Evolutionary conservation across 352 stramenopile genomes (phyloP).

Genomic region (Phytophthora litchii): DNA sequence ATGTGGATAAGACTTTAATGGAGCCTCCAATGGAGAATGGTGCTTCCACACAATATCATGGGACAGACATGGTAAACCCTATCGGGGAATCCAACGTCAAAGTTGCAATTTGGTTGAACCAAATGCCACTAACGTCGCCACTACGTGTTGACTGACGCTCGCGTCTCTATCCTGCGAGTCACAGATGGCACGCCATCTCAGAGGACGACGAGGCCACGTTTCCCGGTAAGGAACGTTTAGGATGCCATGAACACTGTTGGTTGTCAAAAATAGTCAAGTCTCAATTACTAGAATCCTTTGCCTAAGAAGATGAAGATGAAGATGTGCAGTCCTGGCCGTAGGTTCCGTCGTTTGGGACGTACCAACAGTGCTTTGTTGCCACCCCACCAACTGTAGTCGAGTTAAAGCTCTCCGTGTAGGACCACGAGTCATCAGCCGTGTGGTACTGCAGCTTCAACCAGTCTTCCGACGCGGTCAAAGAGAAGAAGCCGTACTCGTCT

Average conservation of each 20-base stretch:
- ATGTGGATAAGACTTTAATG: not conserved
- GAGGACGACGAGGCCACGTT: slow-evolving; percentile 7
- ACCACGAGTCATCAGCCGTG: slow-evolving; percentile 58
- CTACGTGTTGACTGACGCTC: slow-evolving; percentile 14
- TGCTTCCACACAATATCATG: slow-evolving; percentile 3
- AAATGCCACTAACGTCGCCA: slow-evolving; percentile 12
- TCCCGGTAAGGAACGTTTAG: not conserved
- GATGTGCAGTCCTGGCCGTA: slow-evolving; percentile 38
- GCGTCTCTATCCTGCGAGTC: slow-evolving; percentile 22
- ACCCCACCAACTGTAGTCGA: slow-evolving; percentile 49
- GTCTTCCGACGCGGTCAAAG: slow-evolving; percentile 51
- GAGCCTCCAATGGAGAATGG: not conserved
- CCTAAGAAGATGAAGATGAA: slow-evolving; percentile 26
- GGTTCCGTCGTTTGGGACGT: slow-evolving; percentile 53
- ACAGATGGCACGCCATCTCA: slow-evolving; percentile 12
- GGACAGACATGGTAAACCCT: slow-evolving; percentile 15
- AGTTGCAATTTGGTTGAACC: not conserved
- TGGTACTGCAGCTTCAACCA: slow-evolving; percentile 77
- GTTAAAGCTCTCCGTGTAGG: slow-evolving; percentile 50
- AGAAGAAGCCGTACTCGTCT: slow-evolving; percentile 69
- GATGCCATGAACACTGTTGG: slow-evolving; percentile 1
- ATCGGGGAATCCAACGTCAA: not conserved
- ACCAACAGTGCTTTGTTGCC: slow-evolving; percentile 70
- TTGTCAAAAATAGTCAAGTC: not conserved
- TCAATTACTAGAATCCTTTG: not conserved